Conservation (phyloP, 805 yeast species). For the Saccharomycopsis lassenensis region DNA sequence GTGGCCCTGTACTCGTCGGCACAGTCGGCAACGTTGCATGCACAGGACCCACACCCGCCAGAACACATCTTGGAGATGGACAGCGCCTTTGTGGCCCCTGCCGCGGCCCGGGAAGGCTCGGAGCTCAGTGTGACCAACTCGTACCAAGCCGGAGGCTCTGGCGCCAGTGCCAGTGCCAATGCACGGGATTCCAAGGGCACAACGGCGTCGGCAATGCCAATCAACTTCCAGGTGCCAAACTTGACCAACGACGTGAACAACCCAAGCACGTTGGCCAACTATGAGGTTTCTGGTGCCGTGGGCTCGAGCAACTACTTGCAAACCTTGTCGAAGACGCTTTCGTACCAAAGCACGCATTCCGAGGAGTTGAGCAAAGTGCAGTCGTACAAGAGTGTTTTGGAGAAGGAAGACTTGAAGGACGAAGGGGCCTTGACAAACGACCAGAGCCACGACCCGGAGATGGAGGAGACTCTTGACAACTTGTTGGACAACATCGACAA, state of each 20-base stretch:
- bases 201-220: constrained; percentile 16
- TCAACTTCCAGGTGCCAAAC: constrained; percentile 29
- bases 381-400: constrained; percentile 17
- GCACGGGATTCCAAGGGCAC: constrained; percentile 18
- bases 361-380: constrained; percentile 3
- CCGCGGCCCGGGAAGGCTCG: constrained; percentile 33
- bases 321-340: constrained; percentile 14
- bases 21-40: not conserved
- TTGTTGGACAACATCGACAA: constrained; percentile 16
- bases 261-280: constrained; percentile 42
- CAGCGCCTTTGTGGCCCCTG: constrained; percentile 31
- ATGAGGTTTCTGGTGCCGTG: constrained; percentile 29
- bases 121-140: constrained; percentile 14
- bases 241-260: constrained; percentile 72
- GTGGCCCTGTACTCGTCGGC: constrained; percentile 12
- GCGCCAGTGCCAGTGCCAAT: constrained; percentile 4
- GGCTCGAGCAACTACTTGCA: constrained; percentile 9
- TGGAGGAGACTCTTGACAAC: constrained; percentile 16
- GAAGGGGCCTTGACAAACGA: constrained; percentile 53
- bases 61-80: constrained; percentile 29
- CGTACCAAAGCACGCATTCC: constrained; percentile 12
- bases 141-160: constrained; percentile 10
- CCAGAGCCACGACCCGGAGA: constrained; percentile 20
- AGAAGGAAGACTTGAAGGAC: constrained; percentile 33
- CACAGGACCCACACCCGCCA: constrained; percentile 22